Evolutionary conservation across 768 basidiomycete genomes (phyloP).

Genomic region (Tylopilus sp.): DNA sequence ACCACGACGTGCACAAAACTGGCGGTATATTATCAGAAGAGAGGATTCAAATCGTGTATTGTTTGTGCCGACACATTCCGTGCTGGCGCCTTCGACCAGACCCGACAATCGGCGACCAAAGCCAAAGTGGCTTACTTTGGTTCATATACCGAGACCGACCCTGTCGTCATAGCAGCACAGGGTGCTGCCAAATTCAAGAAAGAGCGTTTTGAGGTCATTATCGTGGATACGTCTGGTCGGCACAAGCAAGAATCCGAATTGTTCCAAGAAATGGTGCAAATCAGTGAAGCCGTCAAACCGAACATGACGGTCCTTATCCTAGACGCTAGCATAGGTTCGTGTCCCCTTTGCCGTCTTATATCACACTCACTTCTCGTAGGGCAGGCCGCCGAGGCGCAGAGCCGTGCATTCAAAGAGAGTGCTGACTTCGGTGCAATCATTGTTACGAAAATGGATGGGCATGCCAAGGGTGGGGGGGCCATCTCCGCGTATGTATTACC

Average conservation of each 20-base stretch:
- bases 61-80: slow-evolving; percentile 99
- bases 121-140: slow-evolving; percentile 99
- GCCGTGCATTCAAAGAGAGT: slow-evolving; percentile 95
- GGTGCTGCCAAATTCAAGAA: slow-evolving; percentile 98
- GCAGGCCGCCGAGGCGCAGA: slow-evolving; percentile 97
- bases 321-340: slow-evolving; percentile 90
- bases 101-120: slow-evolving; percentile 97
- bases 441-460: slow-evolving; percentile 99
- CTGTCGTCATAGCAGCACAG: slow-evolving; percentile 89
- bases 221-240: slow-evolving; percentile 96
- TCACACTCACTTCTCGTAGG: slow-evolving; percentile 41
- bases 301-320: slow-evolving; percentile 95
- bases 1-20: slow-evolving; percentile 99
- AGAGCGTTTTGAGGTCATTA: slow-evolving; percentile 97
- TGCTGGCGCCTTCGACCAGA: slow-evolving; percentile 98
- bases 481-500: slow-evolving; percentile 84
- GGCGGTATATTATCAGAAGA: slow-evolving; percentile 94
- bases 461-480: slow-evolving; percentile 98
- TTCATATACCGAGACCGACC: slow-evolving; percentile 98
- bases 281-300: slow-evolving; percentile 88
- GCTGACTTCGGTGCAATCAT: slow-evolving; percentile 98
- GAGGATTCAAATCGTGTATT: slow-evolving; percentile 94
- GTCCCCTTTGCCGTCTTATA: background rate
- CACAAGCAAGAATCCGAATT: slow-evolving; percentile 97
- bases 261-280: slow-evolving; percentile 98